Conservation (phyloP, 2,329 filamentous ascomycete species). For the Bertia moriformis region DNA sequence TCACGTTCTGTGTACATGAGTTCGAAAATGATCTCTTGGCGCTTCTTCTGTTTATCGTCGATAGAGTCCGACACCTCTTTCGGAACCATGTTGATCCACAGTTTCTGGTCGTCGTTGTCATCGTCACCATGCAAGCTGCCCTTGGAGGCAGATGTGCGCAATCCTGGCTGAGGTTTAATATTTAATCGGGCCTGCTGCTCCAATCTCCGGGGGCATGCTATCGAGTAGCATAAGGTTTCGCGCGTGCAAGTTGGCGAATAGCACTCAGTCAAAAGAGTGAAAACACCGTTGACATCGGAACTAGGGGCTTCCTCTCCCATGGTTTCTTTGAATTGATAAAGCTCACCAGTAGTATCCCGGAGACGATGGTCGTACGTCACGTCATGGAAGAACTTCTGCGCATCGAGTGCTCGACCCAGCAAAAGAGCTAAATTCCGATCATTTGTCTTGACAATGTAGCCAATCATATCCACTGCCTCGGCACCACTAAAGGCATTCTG, state of each 20-base stretch:
- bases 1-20: constrained; percentile 97
- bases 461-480: constrained; percentile 54
- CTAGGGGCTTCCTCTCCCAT: constrained; percentile 71
- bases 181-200: constrained; percentile 93
- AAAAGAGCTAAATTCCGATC: constrained; percentile 88
- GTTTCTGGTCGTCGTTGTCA: constrained; percentile 85
- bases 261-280: constrained; percentile 88
- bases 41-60: constrained; percentile 83
- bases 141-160: constrained; percentile 60
- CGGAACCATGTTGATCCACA: constrained; percentile 97
- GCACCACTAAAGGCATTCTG: constrained; percentile 55
- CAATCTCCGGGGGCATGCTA: constrained; percentile 80
- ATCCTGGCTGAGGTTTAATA: constrained; percentile 61
- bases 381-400: constrained; percentile 98
- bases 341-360: constrained; percentile 82
- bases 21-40: constrained; percentile 94
- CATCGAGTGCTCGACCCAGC: constrained; percentile 79
- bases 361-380: constrained; percentile 94
- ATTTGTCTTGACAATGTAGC: constrained; percentile 86
- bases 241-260: constrained; percentile 95
- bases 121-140: constrained; percentile 60
- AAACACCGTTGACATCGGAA: constrained; percentile 74
- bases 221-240: constrained; percentile 93
- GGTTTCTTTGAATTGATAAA: constrained; percentile 93
- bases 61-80: constrained; percentile 87